Conservation (phyloP, 805 yeast genomes). For the Martiniozyma abietophila region DNA sequence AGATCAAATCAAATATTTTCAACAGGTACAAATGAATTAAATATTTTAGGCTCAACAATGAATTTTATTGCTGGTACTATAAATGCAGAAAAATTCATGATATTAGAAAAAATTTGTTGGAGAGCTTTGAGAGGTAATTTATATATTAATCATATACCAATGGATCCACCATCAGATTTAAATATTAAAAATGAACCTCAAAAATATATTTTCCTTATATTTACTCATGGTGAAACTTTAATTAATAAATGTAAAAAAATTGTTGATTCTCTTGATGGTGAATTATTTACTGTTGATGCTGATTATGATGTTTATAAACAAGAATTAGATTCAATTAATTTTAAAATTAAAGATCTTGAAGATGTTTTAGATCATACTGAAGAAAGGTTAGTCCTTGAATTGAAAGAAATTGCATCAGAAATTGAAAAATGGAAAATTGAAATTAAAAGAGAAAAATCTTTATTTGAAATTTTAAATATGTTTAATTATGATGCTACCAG, state of each 20-base stretch:
- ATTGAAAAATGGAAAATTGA: constrained; percentile 65
- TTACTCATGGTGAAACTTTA: constrained; percentile 80
- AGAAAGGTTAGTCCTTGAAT: constrained; percentile 64
- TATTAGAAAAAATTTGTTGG: constrained; percentile 81
- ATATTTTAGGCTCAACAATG: constrained; percentile 29
- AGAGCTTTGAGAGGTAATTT: constrained; percentile 89
- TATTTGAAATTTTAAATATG: constrained; percentile 67
- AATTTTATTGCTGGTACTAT: constrained; percentile 73
- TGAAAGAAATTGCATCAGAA: constrained; percentile 67
- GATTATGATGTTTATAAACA: constrained; percentile 32
- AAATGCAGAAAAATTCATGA: constrained; percentile 53
- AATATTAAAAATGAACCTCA: constrained; percentile 43
- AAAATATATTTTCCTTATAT: constrained; percentile 79
- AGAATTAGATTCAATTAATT: constrained; percentile 42
- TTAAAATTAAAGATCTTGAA: constrained; percentile 28
- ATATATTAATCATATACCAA: constrained; percentile 66
- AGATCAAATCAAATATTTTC: constrained; percentile 5
- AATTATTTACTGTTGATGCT: constrained; percentile 49
- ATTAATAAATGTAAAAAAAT: constrained; percentile 64
- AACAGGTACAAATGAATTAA: constrained; percentile 28
- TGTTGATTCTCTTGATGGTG: constrained; percentile 84
- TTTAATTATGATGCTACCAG: constrained; percentile 78
- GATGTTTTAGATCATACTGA: constrained; percentile 58
- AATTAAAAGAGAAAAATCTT: constrained; percentile 71
- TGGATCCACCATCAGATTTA: constrained; percentile 57